A percentile compares a stretch with the other conserved stretches of the same genome.
These are phyloP conservation scores for Arabidopsis hybrid DNA, from an alignment of 441 rosid species.

Conservation along the genomic window DNA sequence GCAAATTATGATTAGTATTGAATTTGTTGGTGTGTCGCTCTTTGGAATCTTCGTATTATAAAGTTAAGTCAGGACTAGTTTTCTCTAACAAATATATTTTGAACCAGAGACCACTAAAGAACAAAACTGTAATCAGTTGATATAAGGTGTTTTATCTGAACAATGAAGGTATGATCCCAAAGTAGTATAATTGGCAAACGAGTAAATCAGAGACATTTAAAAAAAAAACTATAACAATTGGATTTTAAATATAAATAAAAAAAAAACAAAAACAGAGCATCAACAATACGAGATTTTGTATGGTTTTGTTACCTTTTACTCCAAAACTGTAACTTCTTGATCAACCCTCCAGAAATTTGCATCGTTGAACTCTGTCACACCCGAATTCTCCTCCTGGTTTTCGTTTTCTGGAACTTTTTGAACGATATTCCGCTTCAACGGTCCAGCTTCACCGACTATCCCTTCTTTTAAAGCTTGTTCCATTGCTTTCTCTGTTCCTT, in stretches of 20 bases:
- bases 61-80: neutral
- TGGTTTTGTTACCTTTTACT: constrained; percentile 26
- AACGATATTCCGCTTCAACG: constrained; percentile 62
- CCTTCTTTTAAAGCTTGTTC: constrained; percentile 94
- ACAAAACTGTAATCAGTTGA: neutral
- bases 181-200: neutral
- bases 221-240: constrained; percentile 4
- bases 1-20: too few species aligned
- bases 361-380: constrained; percentile 84
- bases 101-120: neutral
- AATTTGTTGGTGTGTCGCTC: constrained; percentile 17
- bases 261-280: neutral
- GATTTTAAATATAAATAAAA: neutral
- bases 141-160: constrained; percentile 8
- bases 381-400: constrained; percentile 43
- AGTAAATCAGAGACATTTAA: neutral
- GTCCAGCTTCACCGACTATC: constrained; percentile 96
- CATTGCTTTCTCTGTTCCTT: constrained; percentile 96
- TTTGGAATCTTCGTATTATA: constrained; percentile 21
- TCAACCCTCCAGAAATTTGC: constrained; percentile 94
- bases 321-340: constrained; percentile 84
- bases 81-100: neutral
- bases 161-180: constrained; percentile 17
- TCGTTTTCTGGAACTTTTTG: constrained; percentile 63
- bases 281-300: neutral